Evolutionary conservation across 805 yeast genomes (phyloP).

Genomic region (Suhomyces prunicola): DNA sequence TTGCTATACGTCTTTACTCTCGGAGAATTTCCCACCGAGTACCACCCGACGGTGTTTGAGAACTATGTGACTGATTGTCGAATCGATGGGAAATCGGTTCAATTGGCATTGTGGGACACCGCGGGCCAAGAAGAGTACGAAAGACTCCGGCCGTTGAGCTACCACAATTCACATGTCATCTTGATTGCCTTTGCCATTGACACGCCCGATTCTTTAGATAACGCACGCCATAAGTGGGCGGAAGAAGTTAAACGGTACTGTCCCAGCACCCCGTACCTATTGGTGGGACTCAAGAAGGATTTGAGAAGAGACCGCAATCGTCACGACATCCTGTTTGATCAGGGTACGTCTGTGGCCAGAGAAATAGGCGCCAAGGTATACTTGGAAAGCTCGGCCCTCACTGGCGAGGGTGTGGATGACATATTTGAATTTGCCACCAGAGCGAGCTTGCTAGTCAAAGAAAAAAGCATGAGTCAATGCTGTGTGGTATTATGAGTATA

Average conservation of each 20-base stretch:
- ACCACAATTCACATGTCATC: slow-evolving; percentile 82
- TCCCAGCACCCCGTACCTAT: slow-evolving; percentile 71
- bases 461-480: slow-evolving; percentile 28
- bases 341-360: slow-evolving; percentile 69
- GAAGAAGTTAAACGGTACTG: slow-evolving; percentile 78
- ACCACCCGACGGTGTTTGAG: slow-evolving; percentile 93
- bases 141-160: slow-evolving; percentile 81
- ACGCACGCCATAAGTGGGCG: slow-evolving; percentile 84
- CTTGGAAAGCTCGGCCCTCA: slow-evolving; percentile 84
- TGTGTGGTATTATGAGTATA: slow-evolving; percentile 24
- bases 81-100: slow-evolving; percentile 89
- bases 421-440: slow-evolving; percentile 90
- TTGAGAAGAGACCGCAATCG: slow-evolving; percentile 48
- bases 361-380: slow-evolving; percentile 80
- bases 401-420: slow-evolving; percentile 94
- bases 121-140: slow-evolving; percentile 98
- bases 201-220: slow-evolving; percentile 78
- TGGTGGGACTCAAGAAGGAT: slow-evolving; percentile 86
- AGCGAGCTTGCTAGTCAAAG: slow-evolving; percentile 56
- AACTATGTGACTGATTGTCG: slow-evolving; percentile 92
- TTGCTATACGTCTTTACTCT: slow-evolving; percentile 85
- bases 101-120: slow-evolving; percentile 89
- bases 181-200: slow-evolving; percentile 84
- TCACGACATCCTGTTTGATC: slow-evolving; percentile 50
- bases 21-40: slow-evolving; percentile 89